Base-by-base conservation (phyloP, 495 filamentous ascomycete species). In the Astrocystis sublimbata region DNA sequence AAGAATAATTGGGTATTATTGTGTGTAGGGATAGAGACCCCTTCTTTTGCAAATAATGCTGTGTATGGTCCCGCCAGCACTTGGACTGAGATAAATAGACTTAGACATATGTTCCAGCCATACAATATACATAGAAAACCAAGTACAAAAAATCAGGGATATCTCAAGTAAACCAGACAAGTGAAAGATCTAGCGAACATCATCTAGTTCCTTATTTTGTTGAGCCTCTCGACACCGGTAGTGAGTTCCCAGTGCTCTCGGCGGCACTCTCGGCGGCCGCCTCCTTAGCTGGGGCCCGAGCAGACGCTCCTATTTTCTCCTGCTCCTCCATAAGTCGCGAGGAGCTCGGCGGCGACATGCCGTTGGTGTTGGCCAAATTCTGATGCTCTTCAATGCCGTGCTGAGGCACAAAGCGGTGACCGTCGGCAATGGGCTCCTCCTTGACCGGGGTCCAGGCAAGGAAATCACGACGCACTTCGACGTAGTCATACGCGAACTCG, bases 401-500 rank as follows among this genome's bases (percentile, higher is more conserved):
- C 65, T 91, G 85, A 17, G 91, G 86, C 17, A 84, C 79, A 55
- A 86, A 81, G 1, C 87, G 81, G 61, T 89, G 84, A 63, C 88
- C 78, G 68, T 88, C 83, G 42, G 88, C 84, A 49, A 82, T 83
- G 33, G 76, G 79, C 64, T 88, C 88, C 35, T 89, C 86, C 74
- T 90, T 90, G 59, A 91, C 89, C 0, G 94, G 93, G 4, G 92
- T 97, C 94, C 94, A 98, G 46, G 94, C 94, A 15, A 97, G 85
- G 80, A 97, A 98, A 74, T 98, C 94, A 62, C 94, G 87, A 60
- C 94, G 88, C 62, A 98, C 94, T 81, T 98, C 94, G 67, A 98
- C 94, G 75, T 98, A 98, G 76, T 98, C 94, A 79, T 98, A 98
- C 6, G 94, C 96, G 71, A 98, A 98, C 76, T 98, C 94, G 71